A percentile compares a stretch with the other conserved stretches of the same genome.
phyloP scores from a whole-genome alignment of 2,329 filamentous ascomycete genomes.

The Myriosclerotinia curreyana region DNA sequence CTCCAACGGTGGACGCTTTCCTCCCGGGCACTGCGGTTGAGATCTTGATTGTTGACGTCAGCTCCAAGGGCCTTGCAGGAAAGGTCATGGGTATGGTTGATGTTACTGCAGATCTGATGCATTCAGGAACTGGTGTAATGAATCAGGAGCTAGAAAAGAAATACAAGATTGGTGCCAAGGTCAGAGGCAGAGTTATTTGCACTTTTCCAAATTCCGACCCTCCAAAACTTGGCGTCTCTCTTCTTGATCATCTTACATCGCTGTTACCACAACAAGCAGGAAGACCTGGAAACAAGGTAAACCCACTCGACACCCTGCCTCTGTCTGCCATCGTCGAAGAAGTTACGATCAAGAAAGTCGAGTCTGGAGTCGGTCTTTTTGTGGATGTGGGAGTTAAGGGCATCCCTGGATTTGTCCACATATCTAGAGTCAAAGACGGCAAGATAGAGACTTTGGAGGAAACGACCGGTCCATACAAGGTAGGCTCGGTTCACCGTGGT shows the following conservation, averaged over 20 bases:
- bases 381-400: conserved; percentile 65
- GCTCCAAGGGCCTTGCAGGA: conserved; percentile 71
- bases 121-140: conserved; percentile 73
- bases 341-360: conserved; percentile 76
- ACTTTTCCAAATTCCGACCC: conserved; percentile 76
- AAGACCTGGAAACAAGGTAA: conserved; percentile 45
- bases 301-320: conserved; percentile 59
- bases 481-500: conserved; percentile 74
- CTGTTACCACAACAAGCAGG: conserved; percentile 49
- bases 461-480: conserved; percentile 71
- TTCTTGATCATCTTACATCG: conserved; percentile 78
- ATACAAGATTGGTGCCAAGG: conserved; percentile 79
- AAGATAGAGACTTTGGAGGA: conserved; percentile 82
- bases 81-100: conserved; percentile 92
- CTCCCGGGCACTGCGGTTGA: conserved; percentile 89
- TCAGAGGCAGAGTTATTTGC: conserved; percentile 83
- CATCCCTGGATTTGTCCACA: conserved; percentile 85
- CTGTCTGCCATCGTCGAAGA: conserved; percentile 74
- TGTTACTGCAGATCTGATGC: conserved; percentile 84
- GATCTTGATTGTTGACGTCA: conserved; percentile 74
- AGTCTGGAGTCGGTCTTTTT: conserved; percentile 77
- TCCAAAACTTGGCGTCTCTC: conserved; percentile 81
- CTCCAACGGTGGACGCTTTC: conserved; percentile 85
- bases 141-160: conserved; percentile 69
- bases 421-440: conserved; percentile 85